phyloP scores from a whole-genome alignment of 352 stramenopile species.

The Pythium grandisporangium region DNA sequence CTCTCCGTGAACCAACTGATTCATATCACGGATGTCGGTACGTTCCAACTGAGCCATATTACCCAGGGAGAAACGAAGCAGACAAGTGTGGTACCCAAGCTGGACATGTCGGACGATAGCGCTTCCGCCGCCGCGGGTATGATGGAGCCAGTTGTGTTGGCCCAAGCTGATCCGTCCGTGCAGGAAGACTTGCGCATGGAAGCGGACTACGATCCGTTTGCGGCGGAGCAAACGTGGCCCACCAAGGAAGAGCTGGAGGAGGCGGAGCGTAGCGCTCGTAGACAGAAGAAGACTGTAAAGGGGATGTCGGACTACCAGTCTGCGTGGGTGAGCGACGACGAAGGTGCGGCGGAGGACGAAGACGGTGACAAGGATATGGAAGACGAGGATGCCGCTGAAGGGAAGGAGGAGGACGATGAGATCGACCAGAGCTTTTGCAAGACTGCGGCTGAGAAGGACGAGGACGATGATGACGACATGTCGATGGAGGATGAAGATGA shows the following conservation, averaged over 20 bases:
- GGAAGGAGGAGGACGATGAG: conserved; percentile 26
- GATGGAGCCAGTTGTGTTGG: conserved; percentile 35
- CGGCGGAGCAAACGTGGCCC: conserved; percentile 97
- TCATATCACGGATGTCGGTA: conserved; percentile 95
- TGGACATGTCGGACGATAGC: conserved; percentile 21
- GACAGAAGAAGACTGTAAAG: conserved; percentile 38
- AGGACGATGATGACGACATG: conserved; percentile 63
- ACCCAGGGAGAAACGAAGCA: conserved; percentile 34
- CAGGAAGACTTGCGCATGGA: conserved; percentile 82
- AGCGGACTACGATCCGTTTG: conserved; percentile 91
- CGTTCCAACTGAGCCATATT: conserved; percentile 85
- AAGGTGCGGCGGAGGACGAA: conserved; percentile 47
- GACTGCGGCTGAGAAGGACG: conserved; percentile 45
- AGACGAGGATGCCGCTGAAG: conserved; percentile 26
- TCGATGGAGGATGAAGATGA: conserved; percentile 68
- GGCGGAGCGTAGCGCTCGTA: conserved; percentile 54
- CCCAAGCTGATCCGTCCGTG: conserved; percentile 41
- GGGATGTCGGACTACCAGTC: conserved; percentile 92
- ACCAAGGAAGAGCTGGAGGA: conserved; percentile 94
- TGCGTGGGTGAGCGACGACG: conserved; percentile 86
- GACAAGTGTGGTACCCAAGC: conserved; percentile 24
- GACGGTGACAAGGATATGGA: conserved; percentile 47
- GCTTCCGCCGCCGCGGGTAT: conserved; percentile 8
- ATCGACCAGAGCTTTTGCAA: conserved; percentile 82
- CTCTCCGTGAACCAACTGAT: conserved; percentile 94